Evolutionary conservation across 768 basidiomycete species (phyloP).

Genomic region (Kwoniella bestiolae): DNA sequence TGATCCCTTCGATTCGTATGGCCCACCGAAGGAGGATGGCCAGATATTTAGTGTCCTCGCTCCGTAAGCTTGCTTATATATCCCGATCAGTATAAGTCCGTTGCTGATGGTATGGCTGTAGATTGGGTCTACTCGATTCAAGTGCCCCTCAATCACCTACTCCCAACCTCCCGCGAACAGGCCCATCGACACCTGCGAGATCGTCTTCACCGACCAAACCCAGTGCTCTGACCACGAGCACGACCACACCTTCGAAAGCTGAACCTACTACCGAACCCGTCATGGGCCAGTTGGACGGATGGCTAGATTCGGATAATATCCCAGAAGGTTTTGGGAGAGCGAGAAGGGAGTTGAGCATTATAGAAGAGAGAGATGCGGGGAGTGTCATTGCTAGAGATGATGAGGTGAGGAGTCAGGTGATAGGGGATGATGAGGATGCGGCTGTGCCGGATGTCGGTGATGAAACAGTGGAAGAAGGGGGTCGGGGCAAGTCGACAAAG

Average conservation of each 20-base stretch:
- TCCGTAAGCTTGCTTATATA: no score
- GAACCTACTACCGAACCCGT: constrained; percentile 39
- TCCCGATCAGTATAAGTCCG: no score
- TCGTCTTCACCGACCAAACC: constrained; percentile 30
- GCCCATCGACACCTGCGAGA: constrained; percentile 24
- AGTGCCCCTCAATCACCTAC: constrained; percentile 32
- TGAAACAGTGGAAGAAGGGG: background rate
- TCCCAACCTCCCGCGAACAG: constrained; percentile 35
- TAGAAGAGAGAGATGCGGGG: constrained; percentile 44
- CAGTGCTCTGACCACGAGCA: constrained; percentile 14
- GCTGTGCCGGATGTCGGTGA: constrained; percentile 1
- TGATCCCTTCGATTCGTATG: constrained; percentile 91
- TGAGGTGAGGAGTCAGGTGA: constrained; percentile 4
- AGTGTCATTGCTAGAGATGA: constrained; percentile 18
- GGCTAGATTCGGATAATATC: constrained; percentile 28
- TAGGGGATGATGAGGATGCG: constrained; percentile 1
- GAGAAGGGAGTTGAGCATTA: constrained; percentile 54
- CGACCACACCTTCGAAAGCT: constrained; percentile 28
- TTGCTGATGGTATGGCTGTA: constrained; percentile 7
- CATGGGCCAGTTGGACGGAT: constrained; percentile 30
- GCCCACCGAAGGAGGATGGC: constrained; percentile 81
- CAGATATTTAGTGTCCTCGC: constrained; percentile 92
- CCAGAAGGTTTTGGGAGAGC: constrained; percentile 28
- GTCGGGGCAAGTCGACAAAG: background rate
- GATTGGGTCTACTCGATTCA: constrained; percentile 34